Conservation (phyloP, 2,329 filamentous ascomycete genomes). For the Sporothrix euskadiensis region DNA sequence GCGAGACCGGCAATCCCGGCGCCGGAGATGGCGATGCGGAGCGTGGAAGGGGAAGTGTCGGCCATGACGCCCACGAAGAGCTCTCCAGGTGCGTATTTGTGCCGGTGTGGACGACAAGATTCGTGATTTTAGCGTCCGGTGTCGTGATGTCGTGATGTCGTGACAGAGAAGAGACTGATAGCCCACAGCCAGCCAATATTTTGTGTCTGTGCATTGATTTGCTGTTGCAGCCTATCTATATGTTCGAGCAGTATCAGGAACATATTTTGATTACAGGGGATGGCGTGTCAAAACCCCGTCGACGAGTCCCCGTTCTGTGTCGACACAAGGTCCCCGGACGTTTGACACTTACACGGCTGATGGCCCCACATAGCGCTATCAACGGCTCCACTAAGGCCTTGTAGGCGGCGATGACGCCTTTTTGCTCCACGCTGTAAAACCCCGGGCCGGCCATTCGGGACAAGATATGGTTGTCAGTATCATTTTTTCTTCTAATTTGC, state of each 20-base stretch:
- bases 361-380: background rate
- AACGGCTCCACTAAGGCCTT: background rate
- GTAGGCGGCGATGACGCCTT: constrained; percentile 11
- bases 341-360: background rate
- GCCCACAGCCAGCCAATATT: background rate
- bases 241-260: background rate
- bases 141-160: background rate
- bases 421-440: constrained; percentile 10
- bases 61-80: background rate
- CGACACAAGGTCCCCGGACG: background rate
- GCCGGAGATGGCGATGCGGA: constrained; percentile 11
- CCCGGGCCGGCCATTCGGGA: background rate
- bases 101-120: background rate
- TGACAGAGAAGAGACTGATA: background rate
- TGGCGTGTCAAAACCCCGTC: background rate
- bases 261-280: background rate
- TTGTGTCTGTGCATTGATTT: background rate
- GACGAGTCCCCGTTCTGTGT: background rate
- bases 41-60: background rate
- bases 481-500: background rate
- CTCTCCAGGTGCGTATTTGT: background rate
- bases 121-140: constrained; percentile 3
- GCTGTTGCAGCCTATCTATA: background rate
- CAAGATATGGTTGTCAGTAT: background rate
- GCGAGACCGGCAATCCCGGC: background rate